Conservation (phyloP, 225 moss, liverwort and hornwort genomes). For the Pleurozium schreberi region DNA sequence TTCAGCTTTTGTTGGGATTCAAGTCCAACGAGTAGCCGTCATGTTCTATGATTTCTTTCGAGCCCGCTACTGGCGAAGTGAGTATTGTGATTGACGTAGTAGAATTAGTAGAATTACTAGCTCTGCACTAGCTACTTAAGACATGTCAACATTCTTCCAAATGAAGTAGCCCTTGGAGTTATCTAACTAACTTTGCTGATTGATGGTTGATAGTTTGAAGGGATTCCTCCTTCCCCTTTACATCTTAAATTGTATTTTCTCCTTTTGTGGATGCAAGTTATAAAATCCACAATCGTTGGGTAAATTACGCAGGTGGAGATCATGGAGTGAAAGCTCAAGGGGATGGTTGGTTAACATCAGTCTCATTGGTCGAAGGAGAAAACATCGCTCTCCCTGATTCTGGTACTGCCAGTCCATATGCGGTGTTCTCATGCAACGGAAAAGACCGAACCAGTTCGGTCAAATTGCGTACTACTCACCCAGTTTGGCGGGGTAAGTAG, state of each 20-base stretch:
- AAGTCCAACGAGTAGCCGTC: conserved; percentile 64
- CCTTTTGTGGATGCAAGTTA: not conserved
- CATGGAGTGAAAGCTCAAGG: conserved; percentile 87
- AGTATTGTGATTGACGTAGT: not conserved
- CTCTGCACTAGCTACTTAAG: not conserved
- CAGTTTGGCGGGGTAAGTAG: conserved; percentile 66
- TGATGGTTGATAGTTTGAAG: not conserved
- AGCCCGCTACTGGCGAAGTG: conserved; percentile 48
- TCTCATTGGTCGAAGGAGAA: conserved; percentile 59
- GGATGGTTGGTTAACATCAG: conserved; percentile 69
- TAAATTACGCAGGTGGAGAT: conserved; percentile 49
- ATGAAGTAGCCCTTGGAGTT: not conserved
- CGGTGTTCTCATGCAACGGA: conserved; percentile 81
- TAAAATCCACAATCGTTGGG: not conserved
- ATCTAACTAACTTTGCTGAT: not conserved
- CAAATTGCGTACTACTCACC: conserved; percentile 48
- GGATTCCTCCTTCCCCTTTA: not conserved
- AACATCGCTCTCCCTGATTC: conserved; percentile 49
- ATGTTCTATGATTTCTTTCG: conserved; percentile 62
- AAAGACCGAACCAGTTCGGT: conserved; percentile 79
- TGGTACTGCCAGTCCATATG: conserved; percentile 62
- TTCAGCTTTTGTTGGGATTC: conserved; percentile 41
- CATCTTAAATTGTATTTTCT: not conserved
- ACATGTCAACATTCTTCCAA: not conserved
- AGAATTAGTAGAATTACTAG: not conserved